Evolutionary conservation across 2,329 filamentous ascomycete genomes (phyloP).

Genomic region (Trichoderma gracile): DNA sequence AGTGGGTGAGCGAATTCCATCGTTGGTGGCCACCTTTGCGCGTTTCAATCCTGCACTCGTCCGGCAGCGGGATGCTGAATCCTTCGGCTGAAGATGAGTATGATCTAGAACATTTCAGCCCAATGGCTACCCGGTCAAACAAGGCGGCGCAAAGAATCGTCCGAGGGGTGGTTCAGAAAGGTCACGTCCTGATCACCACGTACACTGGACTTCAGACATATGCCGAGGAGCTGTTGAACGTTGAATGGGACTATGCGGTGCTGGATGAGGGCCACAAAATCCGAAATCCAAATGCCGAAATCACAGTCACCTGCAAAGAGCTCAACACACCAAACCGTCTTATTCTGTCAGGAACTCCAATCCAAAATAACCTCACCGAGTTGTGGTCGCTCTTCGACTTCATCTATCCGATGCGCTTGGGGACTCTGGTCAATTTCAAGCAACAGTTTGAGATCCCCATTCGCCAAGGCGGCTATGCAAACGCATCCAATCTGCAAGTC

Average conservation of each 20-base stretch:
- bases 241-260: conserved; percentile 91
- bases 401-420: conserved; percentile 92
- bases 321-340: conserved; percentile 85
- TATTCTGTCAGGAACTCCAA: conserved; percentile 93
- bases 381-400: conserved; percentile 98
- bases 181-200: conserved; percentile 92
- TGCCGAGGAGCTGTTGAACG: conserved; percentile 74
- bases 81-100: conserved; percentile 61
- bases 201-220: conserved; percentile 97
- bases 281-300: conserved; percentile 90
- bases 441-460: conserved; percentile 94
- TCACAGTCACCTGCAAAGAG: conserved; percentile 95
- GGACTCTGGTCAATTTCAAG: conserved; percentile 86
- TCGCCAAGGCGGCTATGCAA: conserved; percentile 88
- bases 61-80: conserved; percentile 94
- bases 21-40: conserved; percentile 99
- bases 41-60: conserved; percentile 92
- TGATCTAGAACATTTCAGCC: conserved; percentile 48
- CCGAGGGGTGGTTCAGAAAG: conserved; percentile 75
- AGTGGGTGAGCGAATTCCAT: conserved; percentile 99
- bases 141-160: conserved; percentile 78
- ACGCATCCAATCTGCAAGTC: conserved; percentile 89
- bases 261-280: conserved; percentile 98
- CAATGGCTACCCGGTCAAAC: conserved; percentile 38
- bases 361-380: conserved; percentile 95